Evolutionary conservation across 202 grass and related monocot genomes (phyloP), one percentile per base, ranked within the genome.

Genomic region (Setaria italica): DNA sequence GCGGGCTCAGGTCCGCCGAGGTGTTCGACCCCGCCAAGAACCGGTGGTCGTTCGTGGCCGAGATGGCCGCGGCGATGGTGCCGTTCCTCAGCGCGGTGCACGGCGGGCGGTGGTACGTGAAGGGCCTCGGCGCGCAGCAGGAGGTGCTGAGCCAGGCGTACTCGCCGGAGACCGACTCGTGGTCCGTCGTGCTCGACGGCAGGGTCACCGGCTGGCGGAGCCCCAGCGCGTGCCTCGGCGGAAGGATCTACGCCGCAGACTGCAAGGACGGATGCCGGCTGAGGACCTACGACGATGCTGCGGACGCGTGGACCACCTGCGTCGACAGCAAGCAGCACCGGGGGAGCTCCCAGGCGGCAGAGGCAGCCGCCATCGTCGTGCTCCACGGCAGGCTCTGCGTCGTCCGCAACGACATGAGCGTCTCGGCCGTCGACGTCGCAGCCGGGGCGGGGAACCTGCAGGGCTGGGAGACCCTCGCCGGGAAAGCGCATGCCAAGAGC

Each of bases 241-340:
- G 92, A 4, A 80, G 64, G 17, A 84, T 97, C 69, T 97, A 87
- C 77, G 87, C 89, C 3, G 80, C 86, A 16, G 95, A 93, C 29
- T 97, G 95, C 85, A 93, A 85, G 84, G 95, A 93, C 20, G 95
- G 95, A 0, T 97, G 95, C 84, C 87, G 83, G 46, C 67, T 97
- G 17, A 90, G 89, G 79, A 46, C 78, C 49, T 97, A 92, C 59
- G 91, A 97, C 73, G 86, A 72, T 50, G 71, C 65, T 48, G 60
- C 74, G 0, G 89, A 62, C 66, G 78, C 87, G 32, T 95, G 95
- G 95, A 87, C 58, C 70, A 48, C 56, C 12, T 74, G 79, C 72
- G 64, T 72, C 3, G 89, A 93, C 56, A 89, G 91, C 80, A 85
- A 80, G 74, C 64, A 71, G 20, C 95, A 97, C 62, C 74, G 79